Conservation (phyloP, 164 flowering plant species). For the Liriodendron chinense region DNA sequence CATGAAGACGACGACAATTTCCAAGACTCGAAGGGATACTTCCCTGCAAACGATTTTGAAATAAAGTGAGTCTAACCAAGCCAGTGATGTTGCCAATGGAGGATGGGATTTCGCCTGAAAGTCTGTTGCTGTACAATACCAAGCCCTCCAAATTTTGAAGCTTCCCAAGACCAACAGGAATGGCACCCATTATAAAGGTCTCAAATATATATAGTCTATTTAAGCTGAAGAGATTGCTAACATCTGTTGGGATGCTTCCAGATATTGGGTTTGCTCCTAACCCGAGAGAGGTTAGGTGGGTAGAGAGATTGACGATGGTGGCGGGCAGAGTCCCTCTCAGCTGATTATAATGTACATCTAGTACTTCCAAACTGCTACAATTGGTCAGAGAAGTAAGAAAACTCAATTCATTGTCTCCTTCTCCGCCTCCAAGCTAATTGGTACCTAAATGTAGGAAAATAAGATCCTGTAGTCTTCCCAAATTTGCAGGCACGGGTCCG, state of each 20-base stretch:
- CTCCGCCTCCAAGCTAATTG: constrained; percentile 18
- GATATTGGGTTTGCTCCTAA: constrained; percentile 22
- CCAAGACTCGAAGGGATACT: constrained; percentile 7
- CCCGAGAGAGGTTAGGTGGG: neutral
- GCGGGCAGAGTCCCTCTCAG: constrained; percentile 30
- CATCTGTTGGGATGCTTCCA: constrained; percentile 34
- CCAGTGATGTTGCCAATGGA: constrained; percentile 27
- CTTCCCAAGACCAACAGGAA: constrained; percentile 27
- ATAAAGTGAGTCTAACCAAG: constrained; percentile 3
- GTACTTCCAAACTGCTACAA: constrained; percentile 14
- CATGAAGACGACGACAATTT: neutral
- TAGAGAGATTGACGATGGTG: constrained; percentile 28
- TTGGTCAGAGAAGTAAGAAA: constrained; percentile 31
- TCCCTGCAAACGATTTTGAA: constrained; percentile 1
- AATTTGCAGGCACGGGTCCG: constrained; percentile 18
- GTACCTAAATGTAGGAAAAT: constrained; percentile 8
- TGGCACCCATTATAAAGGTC: constrained; percentile 24
- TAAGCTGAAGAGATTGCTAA: constrained; percentile 31
- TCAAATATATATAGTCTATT: neutral
- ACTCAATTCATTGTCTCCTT: constrained; percentile 20
- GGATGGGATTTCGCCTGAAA: constrained; percentile 25
- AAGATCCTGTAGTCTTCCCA: constrained; percentile 15
- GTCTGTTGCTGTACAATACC: constrained; percentile 13
- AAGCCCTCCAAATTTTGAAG: constrained; percentile 22
- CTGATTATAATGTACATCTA: constrained; percentile 7